Conservation (phyloP, 2,329 filamentous ascomycete species). For the Escovopsis sp. region DNA sequence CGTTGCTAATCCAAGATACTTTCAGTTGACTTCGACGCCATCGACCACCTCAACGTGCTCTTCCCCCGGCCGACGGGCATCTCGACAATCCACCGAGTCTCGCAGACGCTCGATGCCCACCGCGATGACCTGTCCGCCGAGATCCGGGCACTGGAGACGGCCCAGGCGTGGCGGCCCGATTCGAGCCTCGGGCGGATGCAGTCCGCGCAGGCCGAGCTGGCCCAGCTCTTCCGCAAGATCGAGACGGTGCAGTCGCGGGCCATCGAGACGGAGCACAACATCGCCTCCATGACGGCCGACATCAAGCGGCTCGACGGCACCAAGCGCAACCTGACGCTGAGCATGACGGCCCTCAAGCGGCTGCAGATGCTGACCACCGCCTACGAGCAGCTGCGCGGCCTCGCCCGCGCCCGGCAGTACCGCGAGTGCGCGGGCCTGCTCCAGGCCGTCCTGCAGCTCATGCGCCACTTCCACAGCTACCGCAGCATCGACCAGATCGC, state of each 20-base stretch:
- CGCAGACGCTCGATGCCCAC: slow-evolving; percentile 55
- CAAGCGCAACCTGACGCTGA: slow-evolving; percentile 88
- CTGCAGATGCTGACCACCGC: slow-evolving; percentile 97
- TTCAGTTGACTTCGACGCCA: slow-evolving; percentile 75
- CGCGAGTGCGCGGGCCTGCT: slow-evolving; percentile 85
- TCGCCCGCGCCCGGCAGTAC: slow-evolving; percentile 80
- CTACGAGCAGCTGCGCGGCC: slow-evolving; percentile 82
- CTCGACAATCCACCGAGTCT: slow-evolving; percentile 58
- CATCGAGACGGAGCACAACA: slow-evolving; percentile 83
- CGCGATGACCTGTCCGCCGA: slow-evolving; percentile 70
- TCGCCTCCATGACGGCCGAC: slow-evolving; percentile 96
- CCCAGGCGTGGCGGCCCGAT: slow-evolving; percentile 71
- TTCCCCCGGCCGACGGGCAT: slow-evolving; percentile 84
- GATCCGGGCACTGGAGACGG: slow-evolving; percentile 57
- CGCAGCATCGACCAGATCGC: slow-evolving; percentile 97
- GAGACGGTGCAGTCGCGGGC: slow-evolving; percentile 82
- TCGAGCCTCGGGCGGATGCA: slow-evolving; percentile 86
- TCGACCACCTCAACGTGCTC: slow-evolving; percentile 82
- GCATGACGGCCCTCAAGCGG: slow-evolving; percentile 94
- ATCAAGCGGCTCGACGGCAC: slow-evolving; percentile 95
- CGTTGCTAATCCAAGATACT: too few species aligned
- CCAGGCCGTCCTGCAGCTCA: slow-evolving; percentile 90
- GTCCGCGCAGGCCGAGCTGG: slow-evolving; percentile 76
- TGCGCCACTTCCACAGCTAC: slow-evolving; percentile 98
- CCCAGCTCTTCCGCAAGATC: slow-evolving; percentile 83